Base-by-base conservation (phyloP, 495 filamentous ascomycete species). In the Aspergillus indologenus region DNA sequence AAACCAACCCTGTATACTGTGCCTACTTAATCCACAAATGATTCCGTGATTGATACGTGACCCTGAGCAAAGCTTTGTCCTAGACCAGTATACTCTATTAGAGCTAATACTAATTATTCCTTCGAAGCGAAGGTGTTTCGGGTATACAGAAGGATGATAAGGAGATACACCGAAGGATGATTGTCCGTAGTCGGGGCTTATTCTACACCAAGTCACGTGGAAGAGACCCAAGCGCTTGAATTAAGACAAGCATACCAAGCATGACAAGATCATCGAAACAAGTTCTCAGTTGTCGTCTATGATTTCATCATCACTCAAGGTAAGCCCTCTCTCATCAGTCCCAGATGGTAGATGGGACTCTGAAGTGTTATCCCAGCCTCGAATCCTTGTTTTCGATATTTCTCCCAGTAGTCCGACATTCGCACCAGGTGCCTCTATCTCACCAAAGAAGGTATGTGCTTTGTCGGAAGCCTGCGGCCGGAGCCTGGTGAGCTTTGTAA, bases 301-400 rank as follows among this genome's bases (percentile, higher is more conserved):
- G 72, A 98, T 98, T 80, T 98, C 94, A 79, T 98, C 94, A 69
- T 98, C 93, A 65, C 87, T 91, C 45, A 98, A 75, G 54, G 92
- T 83, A 57, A 96, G 68, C 53, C 85, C 87, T 70, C 86, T 74
- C 45, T 78, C 73, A 43, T 55, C 26, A 11, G 17, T 15, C 43
- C 17, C 14, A 21, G 63, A 63, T 42, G 64, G 58, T 34, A 59
- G 64, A 23, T 34, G 58, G 56, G 63, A 31, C 17, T 58, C 63
- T 46, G 63, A 54, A 15, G 44, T 23, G 43, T 56, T 51, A 19
- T 42, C 56, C 7, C n/a, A 29, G 29, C 29, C 23, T 6, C 49
- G 12, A 29, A 19, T 14, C 12, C 20, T 12, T 45, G 34, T 2
- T 11, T 14, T 40, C 34, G 6, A 40, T 9, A 15, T 40, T 2